Conservation (phyloP, 306 rosid species). For the Potentilla sterilis region DNA sequence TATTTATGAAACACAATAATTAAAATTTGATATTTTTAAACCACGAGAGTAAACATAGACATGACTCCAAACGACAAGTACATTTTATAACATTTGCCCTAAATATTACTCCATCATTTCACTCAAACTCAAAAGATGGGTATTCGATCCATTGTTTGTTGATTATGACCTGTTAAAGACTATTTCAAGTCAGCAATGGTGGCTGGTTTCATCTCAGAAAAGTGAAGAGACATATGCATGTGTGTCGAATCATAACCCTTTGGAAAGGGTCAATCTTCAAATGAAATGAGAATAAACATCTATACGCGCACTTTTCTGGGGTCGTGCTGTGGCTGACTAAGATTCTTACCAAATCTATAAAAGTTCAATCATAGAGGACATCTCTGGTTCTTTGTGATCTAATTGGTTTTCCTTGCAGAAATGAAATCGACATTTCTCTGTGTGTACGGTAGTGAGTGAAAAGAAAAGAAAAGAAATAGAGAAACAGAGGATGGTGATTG, state of each 20-base stretch:
- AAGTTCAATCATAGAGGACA: neutral
- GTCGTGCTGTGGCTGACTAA: slow-evolving; percentile 8
- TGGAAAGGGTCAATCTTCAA: neutral
- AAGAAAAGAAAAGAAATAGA: neutral
- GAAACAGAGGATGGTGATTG: neutral
- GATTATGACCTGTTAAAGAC: neutral
- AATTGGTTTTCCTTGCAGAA: neutral
- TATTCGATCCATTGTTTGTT: neutral
- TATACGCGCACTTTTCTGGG: neutral
- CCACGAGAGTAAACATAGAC: too few species aligned
- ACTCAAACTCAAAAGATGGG: neutral
- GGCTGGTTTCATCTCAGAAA: neutral
- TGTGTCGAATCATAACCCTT: neutral
- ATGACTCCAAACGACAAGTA: too few species aligned
- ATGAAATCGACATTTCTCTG: neutral
- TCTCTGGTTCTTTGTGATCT: neutral
- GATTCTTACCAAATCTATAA: neutral
- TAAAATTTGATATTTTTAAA: too few species aligned
- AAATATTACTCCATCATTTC: neutral
- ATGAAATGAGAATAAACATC: neutral
- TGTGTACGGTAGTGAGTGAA: neutral
- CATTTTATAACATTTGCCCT: neutral
- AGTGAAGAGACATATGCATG: neutral
- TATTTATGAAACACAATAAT: too few species aligned
- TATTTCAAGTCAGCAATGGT: neutral